Base-by-base conservation (phyloP, 1,284 basidiomycete species). In the Tylopilus orsonianus region DNA sequence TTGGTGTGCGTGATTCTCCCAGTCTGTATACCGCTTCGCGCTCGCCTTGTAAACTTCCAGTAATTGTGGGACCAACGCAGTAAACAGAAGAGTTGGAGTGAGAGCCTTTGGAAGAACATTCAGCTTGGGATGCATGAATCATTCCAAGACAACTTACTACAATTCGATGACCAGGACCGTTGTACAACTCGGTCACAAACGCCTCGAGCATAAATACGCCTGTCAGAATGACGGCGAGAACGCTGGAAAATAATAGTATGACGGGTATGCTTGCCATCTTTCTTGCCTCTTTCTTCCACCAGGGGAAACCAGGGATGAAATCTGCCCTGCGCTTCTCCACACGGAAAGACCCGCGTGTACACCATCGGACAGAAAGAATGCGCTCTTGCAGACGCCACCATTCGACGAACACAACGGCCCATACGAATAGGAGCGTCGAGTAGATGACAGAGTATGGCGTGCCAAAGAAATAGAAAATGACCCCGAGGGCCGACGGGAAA, bases 1-100 rank as follows among this genome's bases (percentile, higher is more conserved):
- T 56, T 87, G 78, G 55, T 91, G 90, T 3, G 80, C 76, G 64
- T 97, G 93, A 62, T 95, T 93, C 71, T 99, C 96, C 90, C 91
- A 97, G 42, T 79, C 70, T 1, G 95, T 96, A 45, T 97, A 77
- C 8, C 75, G 70, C 26, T 72, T 72, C 0, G 92, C 90, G 40
- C 87, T 78, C 0, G 71, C 61, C 55, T 87, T 85, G 71, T 97
- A 96, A 2, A 88, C 67, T 0, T 75, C 78, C n/a, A 96, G 79
- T 27, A 98, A 77, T 51, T 83, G 83, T 0, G 97, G 96, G 0
- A 99, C 86, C 10, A 94, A 72, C 0, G 83, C 77, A 2, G 85
- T 78, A 66, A 98, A 95, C 23, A 97, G 72, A 27, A 93, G 74
- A 0, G 93, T 98, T 0, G 95, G 96, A 24, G 81, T 72, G 53